phyloP scores from a whole-genome alignment of 306 rosid genomes.

The Boehmeria nivea region DNA sequence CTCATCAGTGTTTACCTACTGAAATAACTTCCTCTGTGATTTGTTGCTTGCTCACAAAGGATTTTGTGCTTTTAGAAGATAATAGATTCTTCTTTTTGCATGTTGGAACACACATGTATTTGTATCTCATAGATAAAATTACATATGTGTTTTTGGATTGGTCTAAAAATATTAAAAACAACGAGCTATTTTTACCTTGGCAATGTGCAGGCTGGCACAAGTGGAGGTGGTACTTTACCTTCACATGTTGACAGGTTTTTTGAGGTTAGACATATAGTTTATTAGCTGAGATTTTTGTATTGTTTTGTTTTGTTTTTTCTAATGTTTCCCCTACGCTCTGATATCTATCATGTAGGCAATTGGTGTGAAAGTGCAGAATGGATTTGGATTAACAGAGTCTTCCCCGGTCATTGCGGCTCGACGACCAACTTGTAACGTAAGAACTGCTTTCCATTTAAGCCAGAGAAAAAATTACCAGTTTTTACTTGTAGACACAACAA shows the following conservation, averaged over 20 bases:
- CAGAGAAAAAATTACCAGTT: background rate
- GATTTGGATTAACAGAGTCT: conserved; percentile 91
- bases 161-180: conserved; percentile 12
- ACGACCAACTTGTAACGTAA: conserved; percentile 62
- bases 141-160: no score
- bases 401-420: conserved; percentile 88
- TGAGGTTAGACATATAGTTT: conserved; percentile 52
- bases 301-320: background rate
- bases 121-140: no score
- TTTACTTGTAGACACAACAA: background rate
- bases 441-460: conserved; percentile 22
- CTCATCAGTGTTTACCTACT: no score
- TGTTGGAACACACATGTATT: no score
- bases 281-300: conserved; percentile 2
- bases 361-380: conserved; percentile 78
- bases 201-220: conserved; percentile 73
- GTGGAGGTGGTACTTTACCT: conserved; percentile 93
- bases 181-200: conserved; percentile 2
- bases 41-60: no score
- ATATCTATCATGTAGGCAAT: conserved; percentile 55
- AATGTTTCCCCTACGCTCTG: background rate
- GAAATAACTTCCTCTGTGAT: no score
- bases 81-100: no score
- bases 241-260: conserved; percentile 72
- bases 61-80: no score